Evolutionary conservation across 495 filamentous ascomycete species (phyloP).

Genomic region (Penicillium longicatenatum): DNA sequence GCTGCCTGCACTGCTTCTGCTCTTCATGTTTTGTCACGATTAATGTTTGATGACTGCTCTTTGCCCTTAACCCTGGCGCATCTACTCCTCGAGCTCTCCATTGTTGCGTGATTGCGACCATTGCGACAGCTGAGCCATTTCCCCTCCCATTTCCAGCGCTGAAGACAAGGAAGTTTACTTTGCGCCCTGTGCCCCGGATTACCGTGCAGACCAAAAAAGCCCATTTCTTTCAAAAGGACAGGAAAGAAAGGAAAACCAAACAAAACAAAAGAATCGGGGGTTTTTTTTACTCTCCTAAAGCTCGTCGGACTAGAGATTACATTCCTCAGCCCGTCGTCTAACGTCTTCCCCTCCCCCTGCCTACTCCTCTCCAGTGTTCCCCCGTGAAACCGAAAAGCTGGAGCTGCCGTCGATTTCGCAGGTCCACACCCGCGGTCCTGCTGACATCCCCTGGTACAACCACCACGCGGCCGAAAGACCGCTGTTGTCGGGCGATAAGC

Average conservation of each 20-base stretch:
- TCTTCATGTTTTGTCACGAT: conserved; percentile 2
- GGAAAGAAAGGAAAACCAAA: not conserved
- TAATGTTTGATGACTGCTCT: not conserved
- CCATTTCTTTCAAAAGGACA: not conserved
- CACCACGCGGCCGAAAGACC: conserved; percentile 68
- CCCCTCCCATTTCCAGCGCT: not conserved
- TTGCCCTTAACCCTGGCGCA: not conserved
- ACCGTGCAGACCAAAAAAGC: conserved; percentile 12
- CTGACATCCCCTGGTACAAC: conserved; percentile 77
- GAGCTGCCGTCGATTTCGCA: conserved; percentile 93
- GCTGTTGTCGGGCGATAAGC: conserved; percentile 71
- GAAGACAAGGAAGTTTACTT: too few species aligned
- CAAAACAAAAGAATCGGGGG: too few species aligned
- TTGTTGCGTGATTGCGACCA: not conserved
- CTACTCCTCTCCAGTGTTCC: conserved; percentile 38
- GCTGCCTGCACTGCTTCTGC: not conserved
- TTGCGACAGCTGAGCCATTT: not conserved
- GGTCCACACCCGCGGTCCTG: conserved; percentile 85
- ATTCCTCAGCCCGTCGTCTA: conserved; percentile 27
- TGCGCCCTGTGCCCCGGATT: too few species aligned
- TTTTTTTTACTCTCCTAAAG: conserved; percentile 11
- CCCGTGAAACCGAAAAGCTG: conserved; percentile 87
- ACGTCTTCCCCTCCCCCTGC: conserved; percentile 17
- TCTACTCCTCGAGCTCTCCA: not conserved
- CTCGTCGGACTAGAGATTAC: conserved; percentile 27